A percentile compares a stretch with the other conserved stretches of the same genome.
Conservation (phyloP, 2,329 filamentous ascomycete genomes). For the Rosellinia necatrix region DNA sequence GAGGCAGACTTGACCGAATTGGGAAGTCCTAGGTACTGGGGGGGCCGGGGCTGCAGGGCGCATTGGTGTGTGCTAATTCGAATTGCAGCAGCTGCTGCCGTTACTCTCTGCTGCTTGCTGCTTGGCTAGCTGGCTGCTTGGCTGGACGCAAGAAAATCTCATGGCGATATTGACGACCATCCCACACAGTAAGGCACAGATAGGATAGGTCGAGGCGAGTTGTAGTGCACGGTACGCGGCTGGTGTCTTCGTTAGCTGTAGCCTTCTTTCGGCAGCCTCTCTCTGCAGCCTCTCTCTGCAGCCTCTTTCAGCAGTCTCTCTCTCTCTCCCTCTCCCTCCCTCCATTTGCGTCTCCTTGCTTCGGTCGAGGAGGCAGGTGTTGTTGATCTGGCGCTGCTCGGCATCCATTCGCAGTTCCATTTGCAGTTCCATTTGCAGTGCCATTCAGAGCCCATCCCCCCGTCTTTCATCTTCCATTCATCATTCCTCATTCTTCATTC, state of each 20-base stretch:
- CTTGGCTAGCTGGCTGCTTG: constrained; percentile 18
- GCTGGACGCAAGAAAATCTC: constrained; percentile 38
- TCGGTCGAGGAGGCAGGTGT: too few relatives aligned
- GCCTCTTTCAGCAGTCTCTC: too few relatives aligned
- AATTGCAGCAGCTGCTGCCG: too few relatives aligned
- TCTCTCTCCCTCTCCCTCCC: too few relatives aligned
- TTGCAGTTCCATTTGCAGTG: background rate
- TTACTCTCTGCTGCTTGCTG: constrained; percentile 22
- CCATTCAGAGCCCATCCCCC: constrained; percentile 6
- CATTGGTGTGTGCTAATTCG: constrained; percentile 23
- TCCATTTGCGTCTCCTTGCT: too few relatives aligned
- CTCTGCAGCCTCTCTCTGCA: too few relatives aligned
- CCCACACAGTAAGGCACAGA: constrained; percentile 8
- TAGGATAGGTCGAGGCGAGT: constrained; percentile 11
- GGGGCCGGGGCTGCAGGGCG: constrained; percentile 24
- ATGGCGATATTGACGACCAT: constrained; percentile 33
- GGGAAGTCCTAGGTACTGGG: constrained; percentile 36
- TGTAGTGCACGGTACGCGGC: constrained; percentile 17
- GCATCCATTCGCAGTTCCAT: too few relatives aligned
- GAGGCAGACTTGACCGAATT: constrained; percentile 36
- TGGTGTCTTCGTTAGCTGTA: constrained; percentile 15
- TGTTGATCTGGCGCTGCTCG: background rate
- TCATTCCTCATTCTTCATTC: too few relatives aligned
- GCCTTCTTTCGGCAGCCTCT: constrained; percentile 14
- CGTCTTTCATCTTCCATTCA: too few relatives aligned